phyloP scores from a whole-genome alignment of 2,329 filamentous ascomycete species.

The Trichoderma gracile region DNA sequence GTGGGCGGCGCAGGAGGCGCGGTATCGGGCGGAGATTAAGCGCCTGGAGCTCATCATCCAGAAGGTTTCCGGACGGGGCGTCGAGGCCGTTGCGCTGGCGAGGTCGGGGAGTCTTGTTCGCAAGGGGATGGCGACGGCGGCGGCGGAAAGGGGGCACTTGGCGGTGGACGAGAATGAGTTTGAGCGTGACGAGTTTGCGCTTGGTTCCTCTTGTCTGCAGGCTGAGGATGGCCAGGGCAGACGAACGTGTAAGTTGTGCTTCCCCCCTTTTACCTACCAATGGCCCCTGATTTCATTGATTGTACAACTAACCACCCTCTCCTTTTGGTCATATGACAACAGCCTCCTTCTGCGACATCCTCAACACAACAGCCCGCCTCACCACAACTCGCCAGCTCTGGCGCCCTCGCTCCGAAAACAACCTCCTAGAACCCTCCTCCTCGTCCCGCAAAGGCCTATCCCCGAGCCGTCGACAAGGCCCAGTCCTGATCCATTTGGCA shows the following conservation, averaged over 20 bases:
- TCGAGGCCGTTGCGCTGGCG: slow-evolving; percentile 48
- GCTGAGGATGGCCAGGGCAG: neutral
- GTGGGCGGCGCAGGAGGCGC: slow-evolving; percentile 32
- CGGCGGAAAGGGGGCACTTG: neutral
- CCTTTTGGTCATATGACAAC: no score
- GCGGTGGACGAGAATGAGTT: neutral
- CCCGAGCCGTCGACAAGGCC: neutral
- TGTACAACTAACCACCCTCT: neutral
- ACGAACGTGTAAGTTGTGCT: slow-evolving; percentile 6
- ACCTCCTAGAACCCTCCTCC: neutral
- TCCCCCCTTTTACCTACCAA: neutral
- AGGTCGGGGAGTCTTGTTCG: slow-evolving; percentile 44
- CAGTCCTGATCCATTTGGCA: neutral
- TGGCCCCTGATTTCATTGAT: neutral
- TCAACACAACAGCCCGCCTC: neutral
- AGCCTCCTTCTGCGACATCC: neutral
- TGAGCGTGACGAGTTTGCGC: neutral
- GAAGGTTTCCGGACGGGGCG: slow-evolving; percentile 44
- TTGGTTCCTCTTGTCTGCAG: neutral
- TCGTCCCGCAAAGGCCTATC: neutral
- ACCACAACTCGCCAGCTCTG: slow-evolving; percentile 5
- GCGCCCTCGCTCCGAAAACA: slow-evolving; percentile 14
- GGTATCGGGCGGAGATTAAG: slow-evolving; percentile 37
- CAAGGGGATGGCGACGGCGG: neutral
- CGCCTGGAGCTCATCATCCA: slow-evolving; percentile 39